phyloP scores from a whole-genome alignment of 1,284 basidiomycete genomes.

The Clitocybe nebularis region DNA sequence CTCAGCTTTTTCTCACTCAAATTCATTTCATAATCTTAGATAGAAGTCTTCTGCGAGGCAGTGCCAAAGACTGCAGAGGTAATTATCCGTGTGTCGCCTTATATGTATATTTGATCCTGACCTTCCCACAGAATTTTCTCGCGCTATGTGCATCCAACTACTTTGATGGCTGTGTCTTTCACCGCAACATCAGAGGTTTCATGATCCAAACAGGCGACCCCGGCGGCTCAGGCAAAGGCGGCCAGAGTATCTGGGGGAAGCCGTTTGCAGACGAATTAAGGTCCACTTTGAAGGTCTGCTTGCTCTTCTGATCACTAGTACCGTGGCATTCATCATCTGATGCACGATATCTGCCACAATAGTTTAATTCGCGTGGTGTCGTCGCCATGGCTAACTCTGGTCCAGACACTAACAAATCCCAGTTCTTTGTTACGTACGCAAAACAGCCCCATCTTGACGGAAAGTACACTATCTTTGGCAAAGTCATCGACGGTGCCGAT shows the following conservation, averaged over 20 bases:
- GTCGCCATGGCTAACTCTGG: constrained; percentile 98
- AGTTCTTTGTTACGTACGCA: constrained; percentile 92
- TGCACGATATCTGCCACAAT: constrained; percentile 7
- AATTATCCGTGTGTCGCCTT: background rate
- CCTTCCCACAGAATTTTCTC: constrained; percentile 77
- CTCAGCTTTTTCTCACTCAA: constrained; percentile 3
- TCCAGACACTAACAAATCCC: constrained; percentile 89
- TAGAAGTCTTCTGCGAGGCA: constrained; percentile 96
- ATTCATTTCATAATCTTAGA: constrained; percentile 49
- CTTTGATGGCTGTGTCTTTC: constrained; percentile 87
- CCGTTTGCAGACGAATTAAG: constrained; percentile 89
- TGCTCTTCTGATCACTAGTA: constrained; percentile 7
- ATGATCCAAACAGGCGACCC: constrained; percentile 95
- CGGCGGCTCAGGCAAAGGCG: constrained; percentile 75
- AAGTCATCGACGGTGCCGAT: constrained; percentile 93
- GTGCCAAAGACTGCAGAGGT: constrained; percentile 94
- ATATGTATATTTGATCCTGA: constrained; percentile 1
- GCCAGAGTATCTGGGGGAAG: constrained; percentile 83
- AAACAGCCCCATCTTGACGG: constrained; percentile 91
- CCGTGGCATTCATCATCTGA: constrained; percentile 3
- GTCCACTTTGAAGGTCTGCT: constrained; percentile 81
- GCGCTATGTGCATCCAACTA: constrained; percentile 88
- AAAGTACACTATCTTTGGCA: constrained; percentile 93
- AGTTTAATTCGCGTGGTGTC: constrained; percentile 93
- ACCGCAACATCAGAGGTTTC: constrained; percentile 93